A percentile compares a stretch with the other conserved stretches of the same genome.
These are phyloP conservation scores for Mucuna pruriens DNA, from an alignment of 306 rosid species.

Conservation along the genomic window DNA sequence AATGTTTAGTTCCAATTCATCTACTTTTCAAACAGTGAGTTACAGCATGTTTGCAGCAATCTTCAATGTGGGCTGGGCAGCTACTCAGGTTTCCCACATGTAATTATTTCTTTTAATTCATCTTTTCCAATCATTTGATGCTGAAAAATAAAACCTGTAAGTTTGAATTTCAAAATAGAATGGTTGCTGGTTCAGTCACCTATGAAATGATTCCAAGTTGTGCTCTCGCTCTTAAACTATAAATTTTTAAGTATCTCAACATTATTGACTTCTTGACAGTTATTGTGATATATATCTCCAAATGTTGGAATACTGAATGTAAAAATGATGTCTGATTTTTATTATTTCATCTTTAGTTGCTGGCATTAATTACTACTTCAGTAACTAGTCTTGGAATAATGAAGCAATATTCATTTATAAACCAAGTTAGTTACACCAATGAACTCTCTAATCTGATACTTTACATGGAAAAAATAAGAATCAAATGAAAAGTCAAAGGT, in stretches of 20 bases:
- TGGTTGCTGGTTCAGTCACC: background rate
- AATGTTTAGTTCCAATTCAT: slow-evolving; percentile 58
- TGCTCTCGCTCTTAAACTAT: background rate
- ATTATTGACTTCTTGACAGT: background rate
- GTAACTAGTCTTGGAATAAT: slow-evolving; percentile 11
- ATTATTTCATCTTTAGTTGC: background rate
- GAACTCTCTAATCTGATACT: background rate
- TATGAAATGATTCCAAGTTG: background rate
- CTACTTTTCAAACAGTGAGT: slow-evolving; percentile 68
- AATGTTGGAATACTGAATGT: background rate
- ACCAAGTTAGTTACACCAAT: background rate
- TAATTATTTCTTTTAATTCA: slow-evolving; percentile 48
- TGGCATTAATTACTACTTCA: background rate
- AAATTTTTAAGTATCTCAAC: slow-evolving; percentile 4
- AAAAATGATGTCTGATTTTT: background rate
- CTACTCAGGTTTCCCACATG: slow-evolving; percentile 98
- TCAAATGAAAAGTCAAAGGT: slow-evolving; percentile 3
- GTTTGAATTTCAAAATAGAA: slow-evolving; percentile 11
- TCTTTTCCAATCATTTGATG: slow-evolving; percentile 31
- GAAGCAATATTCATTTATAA: background rate
- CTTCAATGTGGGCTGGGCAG: slow-evolving; percentile 97
- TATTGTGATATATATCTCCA: background rate
- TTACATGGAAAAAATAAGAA: slow-evolving; percentile 10
- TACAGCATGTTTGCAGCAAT: slow-evolving; percentile 92
- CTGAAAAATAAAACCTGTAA: background rate